Conservation (phyloP, 2,329 filamentous ascomycete species). For the Stachybotrys echinatus region DNA sequence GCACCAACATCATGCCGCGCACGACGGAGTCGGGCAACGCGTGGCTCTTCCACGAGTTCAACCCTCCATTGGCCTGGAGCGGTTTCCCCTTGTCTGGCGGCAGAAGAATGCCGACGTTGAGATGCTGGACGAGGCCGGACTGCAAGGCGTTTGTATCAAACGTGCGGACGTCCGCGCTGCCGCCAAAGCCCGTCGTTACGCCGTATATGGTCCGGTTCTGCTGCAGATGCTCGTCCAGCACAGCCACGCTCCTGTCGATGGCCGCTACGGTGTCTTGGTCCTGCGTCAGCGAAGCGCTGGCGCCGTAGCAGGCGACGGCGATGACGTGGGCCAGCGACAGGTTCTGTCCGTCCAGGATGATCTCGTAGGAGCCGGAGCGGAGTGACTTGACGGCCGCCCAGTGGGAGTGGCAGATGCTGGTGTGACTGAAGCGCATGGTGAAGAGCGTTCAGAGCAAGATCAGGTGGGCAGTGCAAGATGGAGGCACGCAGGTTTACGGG, state of each 20-base stretch:
- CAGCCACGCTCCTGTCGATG: not conserved
- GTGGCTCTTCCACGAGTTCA: constrained; percentile 14
- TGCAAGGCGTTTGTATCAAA: constrained; percentile 43
- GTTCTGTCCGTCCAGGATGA: not conserved
- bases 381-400: not conserved
- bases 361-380: not conserved
- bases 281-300: not conserved
- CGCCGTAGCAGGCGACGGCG: not conserved
- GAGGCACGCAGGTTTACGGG: too few relatives aligned
- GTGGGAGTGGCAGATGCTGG: not conserved
- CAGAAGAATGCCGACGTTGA: constrained; percentile 10
- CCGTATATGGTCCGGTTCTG: too few relatives aligned
- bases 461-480: too few relatives aligned
- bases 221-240: not conserved
- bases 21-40: constrained; percentile 45
- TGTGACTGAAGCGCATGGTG: not conserved
- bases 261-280: not conserved
- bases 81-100: not conserved
- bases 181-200: constrained; percentile 52
- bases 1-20: constrained; percentile 42
- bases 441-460: too few relatives aligned
- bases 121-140: constrained; percentile 43
- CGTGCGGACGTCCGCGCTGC: constrained; percentile 52
- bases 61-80: constrained; percentile 10
- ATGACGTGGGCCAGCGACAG: not conserved